Conservation (phyloP, 2,329 filamentous ascomycete species). For the Ramularia collo-cygni region DNA sequence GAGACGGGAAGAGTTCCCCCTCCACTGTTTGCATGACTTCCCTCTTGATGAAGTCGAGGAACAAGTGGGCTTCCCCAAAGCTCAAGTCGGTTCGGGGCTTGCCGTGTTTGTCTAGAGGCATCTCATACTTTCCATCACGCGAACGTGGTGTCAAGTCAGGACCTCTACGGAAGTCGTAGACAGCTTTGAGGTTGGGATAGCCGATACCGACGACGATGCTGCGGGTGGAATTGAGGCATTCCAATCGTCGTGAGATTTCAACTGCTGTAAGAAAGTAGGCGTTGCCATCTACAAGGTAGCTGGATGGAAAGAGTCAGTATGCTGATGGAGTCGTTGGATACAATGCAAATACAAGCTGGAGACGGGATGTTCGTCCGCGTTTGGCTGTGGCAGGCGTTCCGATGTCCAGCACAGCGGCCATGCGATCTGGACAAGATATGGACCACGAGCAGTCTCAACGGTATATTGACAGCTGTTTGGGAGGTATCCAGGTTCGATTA, state of each 20-base stretch:
- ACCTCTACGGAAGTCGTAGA: neutral
- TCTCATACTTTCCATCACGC: neutral
- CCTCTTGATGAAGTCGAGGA: neutral
- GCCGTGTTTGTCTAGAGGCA: neutral
- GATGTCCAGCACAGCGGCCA: neutral
- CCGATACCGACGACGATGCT: neutral
- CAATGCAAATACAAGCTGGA: neutral
- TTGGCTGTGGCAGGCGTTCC: neutral
- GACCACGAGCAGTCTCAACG: neutral
- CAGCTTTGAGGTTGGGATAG: neutral
- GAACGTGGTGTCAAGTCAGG: neutral
- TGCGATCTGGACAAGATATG: neutral
- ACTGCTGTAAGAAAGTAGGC: constrained; percentile 1
- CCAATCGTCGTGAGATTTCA: neutral
- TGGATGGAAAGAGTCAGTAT: neutral
- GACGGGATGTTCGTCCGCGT: neutral
- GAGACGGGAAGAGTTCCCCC: neutral
- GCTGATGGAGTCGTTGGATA: neutral
- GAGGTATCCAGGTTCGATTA: too few species aligned
- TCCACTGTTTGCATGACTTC: neutral
- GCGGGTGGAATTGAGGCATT: neutral
- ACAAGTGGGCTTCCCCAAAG: neutral
- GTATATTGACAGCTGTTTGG: neutral
- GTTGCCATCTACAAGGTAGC: constrained; percentile 1
- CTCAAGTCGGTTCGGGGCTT: neutral